Evolutionary conservation across 2,329 filamentous ascomycete genomes (phyloP).

Genomic region (Calycina marina): DNA sequence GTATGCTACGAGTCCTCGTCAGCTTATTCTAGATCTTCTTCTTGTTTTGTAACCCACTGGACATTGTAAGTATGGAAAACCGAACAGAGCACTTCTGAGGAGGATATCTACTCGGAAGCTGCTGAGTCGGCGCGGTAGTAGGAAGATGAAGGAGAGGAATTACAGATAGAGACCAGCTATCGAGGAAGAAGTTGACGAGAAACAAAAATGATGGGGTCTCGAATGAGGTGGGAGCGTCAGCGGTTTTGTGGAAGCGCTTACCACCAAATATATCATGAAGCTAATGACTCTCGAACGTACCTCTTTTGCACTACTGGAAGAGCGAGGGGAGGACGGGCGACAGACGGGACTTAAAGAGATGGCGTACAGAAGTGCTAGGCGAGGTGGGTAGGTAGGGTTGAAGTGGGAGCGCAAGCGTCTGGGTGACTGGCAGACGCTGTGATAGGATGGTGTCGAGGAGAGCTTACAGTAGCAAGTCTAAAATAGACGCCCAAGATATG

Average conservation of each 20-base stretch:
- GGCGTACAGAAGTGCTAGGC: neutral
- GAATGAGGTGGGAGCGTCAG: neutral
- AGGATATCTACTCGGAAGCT: slow-evolving; percentile 5
- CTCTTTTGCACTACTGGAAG: neutral
- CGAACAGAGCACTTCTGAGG: neutral
- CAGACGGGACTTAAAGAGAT: neutral
- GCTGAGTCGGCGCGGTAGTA: neutral
- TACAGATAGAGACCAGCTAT: slow-evolving; percentile 24
- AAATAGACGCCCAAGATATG: neutral
- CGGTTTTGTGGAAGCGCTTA: neutral
- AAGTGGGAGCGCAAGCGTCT: neutral
- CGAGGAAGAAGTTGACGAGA: no score
- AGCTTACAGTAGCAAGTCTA: neutral
- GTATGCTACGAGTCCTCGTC: slow-evolving; percentile 10
- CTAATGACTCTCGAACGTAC: neutral
- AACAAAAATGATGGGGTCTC: slow-evolving; percentile 11
- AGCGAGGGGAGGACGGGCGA: neutral
- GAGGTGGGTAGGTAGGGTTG: no score
- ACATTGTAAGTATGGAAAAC: slow-evolving; percentile 9
- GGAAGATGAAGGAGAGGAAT: slow-evolving; percentile 15
- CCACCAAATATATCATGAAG: neutral
- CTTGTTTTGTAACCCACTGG: slow-evolving; percentile 11
- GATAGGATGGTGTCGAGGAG: neutral
- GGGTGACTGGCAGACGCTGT: neutral
- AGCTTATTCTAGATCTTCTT: slow-evolving; percentile 7